Base-by-base conservation (phyloP, 1,139 yeast species). In the Debaryomycetaceae sp. region DNA sequence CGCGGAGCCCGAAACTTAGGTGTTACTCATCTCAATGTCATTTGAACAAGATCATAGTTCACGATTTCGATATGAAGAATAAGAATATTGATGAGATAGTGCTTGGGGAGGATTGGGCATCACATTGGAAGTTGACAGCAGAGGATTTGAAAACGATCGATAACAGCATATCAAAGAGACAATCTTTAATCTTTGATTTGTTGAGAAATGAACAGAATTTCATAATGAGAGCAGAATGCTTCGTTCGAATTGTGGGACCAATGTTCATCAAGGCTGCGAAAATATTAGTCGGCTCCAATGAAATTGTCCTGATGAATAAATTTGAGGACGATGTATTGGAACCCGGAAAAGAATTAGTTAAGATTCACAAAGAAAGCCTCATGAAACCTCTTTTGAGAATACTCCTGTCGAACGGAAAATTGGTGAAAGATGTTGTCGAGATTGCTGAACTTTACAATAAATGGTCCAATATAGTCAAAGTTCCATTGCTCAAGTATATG, bases 201-300 rank as follows among this genome's bases (percentile, higher is more conserved):
- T 78, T 89, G 34, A 74, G 84, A 45, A 79, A 83, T 43, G 96
- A 88, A 52, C 90, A 85, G 53, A 78, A 81, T n/a, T 86, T 85
- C 47, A 76, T 87, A 27, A 81, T 80, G 45, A 76, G 89, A 56
- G 84, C 91, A 3, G 73, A 75, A 50, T 80, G 87, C 6, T 84
- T 87, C 47, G 72, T 85, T 4, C 78, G 80, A 31, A 47, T 58
- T 9, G 78, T 71, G 5, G 77, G 71, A 0, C 79, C 78, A 0
- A 73, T 64, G 45, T 73, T 74, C 44, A 57, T 72, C 24, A 66
- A 53, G 72, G 83, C 53, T 65, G 82, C 69, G 70, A 85, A 41
- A 70, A 68, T 48, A 54, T 74, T 47, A 64, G 75, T 60, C 54
- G 74, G 59, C 41, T 57, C 50, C 46, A 65, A 46, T 37, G 68